Evolutionary conservation across 1,284 basidiomycete genomes (phyloP).

Genomic region (Bondarzewia mesenterica): DNA sequence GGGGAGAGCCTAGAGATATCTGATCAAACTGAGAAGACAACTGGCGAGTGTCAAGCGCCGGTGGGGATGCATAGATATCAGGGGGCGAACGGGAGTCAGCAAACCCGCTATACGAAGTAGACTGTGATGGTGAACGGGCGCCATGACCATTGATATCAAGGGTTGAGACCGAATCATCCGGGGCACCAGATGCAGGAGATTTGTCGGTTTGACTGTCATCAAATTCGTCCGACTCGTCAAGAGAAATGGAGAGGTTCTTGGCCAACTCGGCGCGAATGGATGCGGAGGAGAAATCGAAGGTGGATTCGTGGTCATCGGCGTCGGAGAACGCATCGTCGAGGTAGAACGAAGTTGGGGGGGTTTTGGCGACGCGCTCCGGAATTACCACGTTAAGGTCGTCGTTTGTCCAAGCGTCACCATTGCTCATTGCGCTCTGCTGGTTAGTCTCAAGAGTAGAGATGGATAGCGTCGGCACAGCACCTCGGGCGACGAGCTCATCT

Average conservation of each 20-base stretch:
- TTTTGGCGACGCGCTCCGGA: conserved; percentile 2
- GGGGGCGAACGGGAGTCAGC: not conserved
- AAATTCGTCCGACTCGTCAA: conserved; percentile 22
- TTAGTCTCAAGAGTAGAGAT: no score
- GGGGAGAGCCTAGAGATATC: conserved; percentile 3
- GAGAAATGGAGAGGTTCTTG: conserved; percentile 28
- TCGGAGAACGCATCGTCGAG: conserved; percentile 66
- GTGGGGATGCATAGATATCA: not conserved
- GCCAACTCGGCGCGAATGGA: conserved; percentile 53
- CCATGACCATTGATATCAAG: conserved; percentile 11
- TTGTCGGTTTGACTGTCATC: conserved; percentile 7
- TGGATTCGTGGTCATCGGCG: conserved; percentile 37
- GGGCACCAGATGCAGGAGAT: not conserved
- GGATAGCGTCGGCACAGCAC: no score
- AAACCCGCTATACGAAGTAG: not conserved
- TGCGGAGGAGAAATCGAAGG: conserved; percentile 47
- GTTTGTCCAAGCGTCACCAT: conserved; percentile 3
- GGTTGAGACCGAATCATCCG: conserved; percentile 7
- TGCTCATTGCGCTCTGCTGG: conserved; percentile 6
- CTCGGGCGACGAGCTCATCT: no score
- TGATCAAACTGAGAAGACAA: conserved; percentile 8
- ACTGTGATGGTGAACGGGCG: conserved; percentile 1
- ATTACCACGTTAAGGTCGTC: not conserved
- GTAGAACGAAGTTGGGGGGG: conserved; percentile 23
- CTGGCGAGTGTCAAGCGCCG: not conserved